phyloP scores from a whole-genome alignment of 139 green algal species.

The Diplosphaera chodatii region DNA sequence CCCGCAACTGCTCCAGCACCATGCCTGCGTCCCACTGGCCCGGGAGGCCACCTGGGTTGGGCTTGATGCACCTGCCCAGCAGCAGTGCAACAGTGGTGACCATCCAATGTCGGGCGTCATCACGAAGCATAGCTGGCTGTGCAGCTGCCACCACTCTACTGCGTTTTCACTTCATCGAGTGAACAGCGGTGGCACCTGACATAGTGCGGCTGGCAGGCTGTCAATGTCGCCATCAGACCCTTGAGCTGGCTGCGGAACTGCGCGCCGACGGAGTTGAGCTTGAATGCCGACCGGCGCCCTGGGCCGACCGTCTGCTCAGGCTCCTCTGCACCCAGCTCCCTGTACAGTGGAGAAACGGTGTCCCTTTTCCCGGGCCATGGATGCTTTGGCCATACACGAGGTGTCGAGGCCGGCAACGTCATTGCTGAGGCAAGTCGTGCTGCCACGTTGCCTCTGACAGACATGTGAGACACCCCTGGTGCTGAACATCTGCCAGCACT shows the following conservation, averaged over 20 bases:
- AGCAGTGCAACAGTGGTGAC: too few relatives aligned
- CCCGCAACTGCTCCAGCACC: slow-evolving; percentile 91
- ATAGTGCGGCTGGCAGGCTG: slow-evolving; percentile 52
- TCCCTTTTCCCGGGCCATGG: too few relatives aligned
- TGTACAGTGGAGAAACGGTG: too few relatives aligned
- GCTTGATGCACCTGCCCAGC: neutral
- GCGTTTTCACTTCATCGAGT: too few relatives aligned
- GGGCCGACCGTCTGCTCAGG: slow-evolving; percentile 1
- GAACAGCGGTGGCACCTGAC: slow-evolving; percentile 69
- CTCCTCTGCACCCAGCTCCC: slow-evolving; percentile 39
- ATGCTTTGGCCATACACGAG: too few relatives aligned
- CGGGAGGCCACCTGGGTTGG: slow-evolving; percentile 64
- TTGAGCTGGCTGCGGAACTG: slow-evolving; percentile 72
- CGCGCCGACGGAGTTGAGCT: slow-evolving; percentile 52
- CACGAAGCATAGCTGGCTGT: slow-evolving; percentile 67
- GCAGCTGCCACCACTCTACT: too few relatives aligned
- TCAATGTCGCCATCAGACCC: slow-evolving; percentile 67
- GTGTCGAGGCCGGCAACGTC: too few relatives aligned
- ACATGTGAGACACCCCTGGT: too few relatives aligned
- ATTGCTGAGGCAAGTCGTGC: too few relatives aligned
- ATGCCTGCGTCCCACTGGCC: slow-evolving; percentile 59
- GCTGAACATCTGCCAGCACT: too few relatives aligned
- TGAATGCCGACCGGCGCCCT: slow-evolving; percentile 19
- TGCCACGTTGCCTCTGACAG: too few relatives aligned
- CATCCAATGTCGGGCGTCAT: too few relatives aligned